These are phyloP conservation scores for Conringia planisiliqua DNA, from an alignment of 345 rosid species.

Conservation along the genomic window DNA sequence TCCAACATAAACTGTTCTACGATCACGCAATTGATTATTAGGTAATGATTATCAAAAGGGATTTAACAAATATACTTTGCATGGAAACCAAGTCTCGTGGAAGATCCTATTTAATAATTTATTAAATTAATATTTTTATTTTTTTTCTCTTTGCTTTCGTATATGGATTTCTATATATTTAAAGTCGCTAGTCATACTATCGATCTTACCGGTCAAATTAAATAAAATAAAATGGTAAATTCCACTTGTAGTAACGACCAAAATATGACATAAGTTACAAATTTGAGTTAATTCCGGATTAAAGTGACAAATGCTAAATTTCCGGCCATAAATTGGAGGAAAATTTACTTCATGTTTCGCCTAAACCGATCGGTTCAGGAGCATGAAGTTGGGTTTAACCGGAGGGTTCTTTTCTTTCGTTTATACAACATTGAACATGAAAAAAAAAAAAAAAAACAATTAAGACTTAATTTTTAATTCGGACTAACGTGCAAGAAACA, in stretches of 20 bases:
- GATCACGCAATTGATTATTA: slow-evolving; percentile 7
- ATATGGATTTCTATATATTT: neutral
- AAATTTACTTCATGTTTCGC: neutral
- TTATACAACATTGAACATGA: no score
- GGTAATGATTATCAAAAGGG: neutral
- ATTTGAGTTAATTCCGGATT: neutral
- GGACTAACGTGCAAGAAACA: neutral
- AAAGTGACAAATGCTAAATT: neutral
- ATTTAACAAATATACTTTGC: neutral
- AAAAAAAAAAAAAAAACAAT: neutral
- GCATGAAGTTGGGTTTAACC: neutral
- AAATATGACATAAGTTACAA: neutral
- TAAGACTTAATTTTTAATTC: neutral
- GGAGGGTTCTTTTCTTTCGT: neutral
- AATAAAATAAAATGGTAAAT: neutral
- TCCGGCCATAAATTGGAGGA: neutral
- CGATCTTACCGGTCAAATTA: neutral
- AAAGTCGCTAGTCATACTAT: neutral
- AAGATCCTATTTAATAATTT: neutral
- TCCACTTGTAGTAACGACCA: neutral
- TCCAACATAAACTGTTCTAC: slow-evolving; percentile 10
- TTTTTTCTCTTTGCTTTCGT: neutral
- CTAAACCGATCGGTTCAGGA: neutral
- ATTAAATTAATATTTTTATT: neutral
- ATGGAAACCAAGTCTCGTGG: slow-evolving; percentile 15